A percentile compares a stretch with the other conserved stretches of the same genome.
Conservation (phyloP, 257 asterid genomes). For the Cordia subcordata region DNA sequence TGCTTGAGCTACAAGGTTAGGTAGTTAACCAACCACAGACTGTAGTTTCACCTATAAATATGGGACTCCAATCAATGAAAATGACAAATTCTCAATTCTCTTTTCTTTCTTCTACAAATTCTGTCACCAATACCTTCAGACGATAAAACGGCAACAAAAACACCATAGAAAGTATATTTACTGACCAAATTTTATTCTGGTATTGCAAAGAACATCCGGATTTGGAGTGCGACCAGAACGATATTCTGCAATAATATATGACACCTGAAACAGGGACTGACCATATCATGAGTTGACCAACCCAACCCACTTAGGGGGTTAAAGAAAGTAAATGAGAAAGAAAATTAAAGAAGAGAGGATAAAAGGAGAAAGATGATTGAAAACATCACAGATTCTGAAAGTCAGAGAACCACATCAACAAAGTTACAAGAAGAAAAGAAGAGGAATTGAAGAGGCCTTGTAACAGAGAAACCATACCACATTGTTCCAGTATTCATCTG, state of each 20-base stretch:
- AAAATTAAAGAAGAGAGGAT: neutral
- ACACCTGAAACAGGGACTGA: conserved; percentile 47
- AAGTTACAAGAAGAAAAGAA: neutral
- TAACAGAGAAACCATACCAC: conserved; percentile 46
- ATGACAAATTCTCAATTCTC: too few relatives aligned
- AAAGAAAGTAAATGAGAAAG: neutral
- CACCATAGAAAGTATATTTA: conserved; percentile 7
- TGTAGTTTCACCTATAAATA: too few relatives aligned
- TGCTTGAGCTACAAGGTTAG: too few relatives aligned
- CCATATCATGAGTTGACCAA: neutral
- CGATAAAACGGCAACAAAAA: conserved; percentile 1
- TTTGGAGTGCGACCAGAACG: conserved; percentile 92
- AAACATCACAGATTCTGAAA: neutral
- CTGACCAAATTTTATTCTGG: conserved; percentile 91
- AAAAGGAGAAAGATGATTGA: neutral
- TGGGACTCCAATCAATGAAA: too few relatives aligned
- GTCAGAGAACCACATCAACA: neutral
- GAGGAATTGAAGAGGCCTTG: conserved; percentile 6
- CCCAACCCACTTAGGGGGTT: neutral
- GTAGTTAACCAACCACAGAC: too few relatives aligned
- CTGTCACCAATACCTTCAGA: too few relatives aligned
- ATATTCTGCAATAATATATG: conserved; percentile 79
- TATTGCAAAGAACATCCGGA: conserved; percentile 97
- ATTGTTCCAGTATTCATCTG: conserved; percentile 92
- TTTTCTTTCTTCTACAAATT: too few relatives aligned